Base-by-base conservation (phyloP, 305 asterid species). In the Fraxinus albicans region DNA sequence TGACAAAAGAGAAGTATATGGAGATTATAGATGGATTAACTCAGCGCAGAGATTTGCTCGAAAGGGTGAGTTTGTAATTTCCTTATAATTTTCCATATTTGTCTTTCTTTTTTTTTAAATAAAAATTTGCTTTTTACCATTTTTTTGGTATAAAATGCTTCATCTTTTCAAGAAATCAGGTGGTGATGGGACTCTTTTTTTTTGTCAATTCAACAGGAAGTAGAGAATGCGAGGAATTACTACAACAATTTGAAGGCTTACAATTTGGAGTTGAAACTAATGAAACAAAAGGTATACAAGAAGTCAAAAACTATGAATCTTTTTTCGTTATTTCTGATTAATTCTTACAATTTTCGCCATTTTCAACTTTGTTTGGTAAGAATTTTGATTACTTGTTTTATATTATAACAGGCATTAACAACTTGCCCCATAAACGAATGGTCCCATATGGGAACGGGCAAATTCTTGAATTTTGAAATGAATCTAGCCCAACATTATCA, bases 211-310 rank as follows among this genome's bases (percentile, higher is more conserved):
- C 13, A 42, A 42, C 91, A 91, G 95, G 90, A 87, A 79, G 25
- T 91, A 1, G 83, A 87, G 79, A 87, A 79, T 8, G 91, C 81
- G 81, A 84, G 21, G 76, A 86, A 50, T 8, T 79, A 75, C 74
- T 77, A 77, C 86, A 40, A 76, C 9, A 31, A 82, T 2, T 81
- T 89, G 73, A 79, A 75, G 84, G 85, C 86, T 47, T 74, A 38
- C 25, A 93, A 91, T 87, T 34, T 84, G 9, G 65, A 87, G 67
- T 81, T 90, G 55, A 89, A 91, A 81, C 82, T 86, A 65, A 73
- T 65, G 25, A 89, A 85, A 79, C 63, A 80, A 47, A 44, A 86
- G 93, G 95, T 89, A 85, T 19, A 23, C 72, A 40, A 6, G 5
- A 35, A 5, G 7, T 4, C 7, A 35, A 35, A 35, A 34, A 29